Conservation (phyloP, 2,329 filamentous ascomycete genomes). For the Dothiorella sarmentorum region DNA sequence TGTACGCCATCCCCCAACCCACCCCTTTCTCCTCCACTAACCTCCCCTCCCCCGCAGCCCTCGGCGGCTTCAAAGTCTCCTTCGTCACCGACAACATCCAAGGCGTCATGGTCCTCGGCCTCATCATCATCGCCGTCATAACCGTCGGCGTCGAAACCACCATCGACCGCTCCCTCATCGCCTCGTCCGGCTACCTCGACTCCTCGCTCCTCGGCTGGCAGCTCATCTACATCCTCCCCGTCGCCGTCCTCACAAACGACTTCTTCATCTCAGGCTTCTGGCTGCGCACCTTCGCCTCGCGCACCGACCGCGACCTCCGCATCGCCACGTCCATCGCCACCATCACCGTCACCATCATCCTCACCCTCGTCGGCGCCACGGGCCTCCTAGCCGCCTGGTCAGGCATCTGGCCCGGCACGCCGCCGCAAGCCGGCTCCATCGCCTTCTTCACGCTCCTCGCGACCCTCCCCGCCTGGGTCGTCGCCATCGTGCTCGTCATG, state of each 20-base stretch:
- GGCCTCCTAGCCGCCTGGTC: conserved; percentile 75
- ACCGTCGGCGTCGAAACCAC: conserved; percentile 73
- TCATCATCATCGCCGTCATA: conserved; percentile 73
- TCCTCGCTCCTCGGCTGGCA: conserved; percentile 75
- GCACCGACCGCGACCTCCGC: conserved; percentile 48
- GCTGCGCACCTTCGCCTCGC: conserved; percentile 40
- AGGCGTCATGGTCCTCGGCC: conserved; percentile 69
- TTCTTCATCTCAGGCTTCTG: conserved; percentile 84
- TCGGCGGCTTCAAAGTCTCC: conserved; percentile 79
- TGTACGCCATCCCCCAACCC: conserved; percentile 49
- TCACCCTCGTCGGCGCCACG: conserved; percentile 68
- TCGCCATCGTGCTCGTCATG: conserved; percentile 79
- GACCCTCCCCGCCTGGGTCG: conserved; percentile 73
- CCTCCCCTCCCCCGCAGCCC: conserved; percentile 48
- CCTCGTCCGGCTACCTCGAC: conserved; percentile 65
- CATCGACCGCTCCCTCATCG: conserved; percentile 66
- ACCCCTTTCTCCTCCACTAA: conserved; percentile 17
- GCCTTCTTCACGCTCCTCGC: conserved; percentile 74
- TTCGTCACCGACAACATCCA: conserved; percentile 83
- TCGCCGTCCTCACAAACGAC: conserved; percentile 78
- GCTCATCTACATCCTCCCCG: conserved; percentile 76
- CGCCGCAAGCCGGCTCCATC: conserved; percentile 54
- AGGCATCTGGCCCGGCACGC: conserved; percentile 50
- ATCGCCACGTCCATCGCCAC: conserved; percentile 69
- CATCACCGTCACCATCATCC: conserved; percentile 62